Conservation (phyloP, 169 alveolate genomes). For the Besnoitia besnoiti region DNA sequence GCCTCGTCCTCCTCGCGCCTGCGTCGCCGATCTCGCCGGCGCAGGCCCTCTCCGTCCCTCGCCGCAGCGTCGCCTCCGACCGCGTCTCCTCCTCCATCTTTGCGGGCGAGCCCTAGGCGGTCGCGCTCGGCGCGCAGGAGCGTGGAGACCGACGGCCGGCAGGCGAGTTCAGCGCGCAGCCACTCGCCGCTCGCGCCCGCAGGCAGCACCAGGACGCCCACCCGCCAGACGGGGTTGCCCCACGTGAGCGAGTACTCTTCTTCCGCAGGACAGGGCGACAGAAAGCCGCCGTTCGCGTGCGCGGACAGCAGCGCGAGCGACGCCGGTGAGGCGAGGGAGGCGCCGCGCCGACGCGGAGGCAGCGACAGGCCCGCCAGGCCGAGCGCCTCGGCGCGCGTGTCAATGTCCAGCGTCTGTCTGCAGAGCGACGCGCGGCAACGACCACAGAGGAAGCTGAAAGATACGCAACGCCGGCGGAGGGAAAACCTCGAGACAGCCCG, state of each 20-base stretch:
- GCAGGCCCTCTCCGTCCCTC: neutral
- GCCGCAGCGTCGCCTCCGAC: neutral
- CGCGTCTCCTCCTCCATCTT: neutral
- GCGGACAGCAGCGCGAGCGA: neutral
- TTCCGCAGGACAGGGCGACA: neutral
- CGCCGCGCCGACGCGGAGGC: too few relatives aligned
- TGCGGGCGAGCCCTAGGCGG: too few relatives aligned
- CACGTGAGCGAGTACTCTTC: conserved; percentile 16
- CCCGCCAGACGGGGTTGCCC: neutral
- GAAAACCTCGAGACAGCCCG: too few relatives aligned
- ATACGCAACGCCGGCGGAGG: too few relatives aligned
- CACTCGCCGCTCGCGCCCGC: neutral
- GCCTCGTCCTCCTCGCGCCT: neutral
- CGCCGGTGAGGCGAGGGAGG: neutral
- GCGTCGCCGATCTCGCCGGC: too few relatives aligned
- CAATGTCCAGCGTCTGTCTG: neutral
- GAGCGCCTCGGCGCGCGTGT: too few relatives aligned
- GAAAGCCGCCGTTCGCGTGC: neutral
- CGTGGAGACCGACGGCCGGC: neutral
- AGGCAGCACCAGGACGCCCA: neutral
- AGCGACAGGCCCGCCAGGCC: too few relatives aligned
- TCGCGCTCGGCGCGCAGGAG: too few relatives aligned
- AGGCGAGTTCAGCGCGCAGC: neutral
- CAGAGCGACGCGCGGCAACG: neutral
- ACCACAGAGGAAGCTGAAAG: too few relatives aligned